Evolutionary conservation across 2,329 filamentous ascomycete genomes (phyloP).

Genomic region (Aspergillus sp.): DNA sequence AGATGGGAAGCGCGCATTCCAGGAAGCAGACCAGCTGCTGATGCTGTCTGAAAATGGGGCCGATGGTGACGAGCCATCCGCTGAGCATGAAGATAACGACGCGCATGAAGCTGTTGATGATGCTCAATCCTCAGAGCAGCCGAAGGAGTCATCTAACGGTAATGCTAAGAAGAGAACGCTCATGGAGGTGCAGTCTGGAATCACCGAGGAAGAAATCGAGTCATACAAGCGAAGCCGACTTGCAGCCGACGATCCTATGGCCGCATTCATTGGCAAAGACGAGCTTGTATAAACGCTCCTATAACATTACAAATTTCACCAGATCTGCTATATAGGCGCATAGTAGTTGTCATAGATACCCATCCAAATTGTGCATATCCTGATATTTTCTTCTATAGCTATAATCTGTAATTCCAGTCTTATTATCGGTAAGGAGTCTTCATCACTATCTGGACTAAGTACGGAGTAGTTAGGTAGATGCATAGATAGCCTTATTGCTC

Average conservation of each 20-base stretch:
- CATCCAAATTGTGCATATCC: slow-evolving; percentile 7
- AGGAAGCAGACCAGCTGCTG: slow-evolving; percentile 68
- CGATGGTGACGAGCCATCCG: slow-evolving; percentile 5
- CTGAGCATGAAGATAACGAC: slow-evolving; percentile 19
- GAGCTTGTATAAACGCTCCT: slow-evolving; percentile 54
- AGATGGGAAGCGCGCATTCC: slow-evolving; percentile 77
- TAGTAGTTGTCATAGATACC: slow-evolving; percentile 16
- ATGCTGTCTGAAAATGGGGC: slow-evolving; percentile 41
- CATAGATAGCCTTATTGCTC: not conserved
- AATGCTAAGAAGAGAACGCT: slow-evolving; percentile 70
- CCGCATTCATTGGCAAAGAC: slow-evolving; percentile 73
- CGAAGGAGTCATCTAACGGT: slow-evolving; percentile 35
- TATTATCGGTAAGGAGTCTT: not conserved
- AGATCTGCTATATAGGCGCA: slow-evolving; percentile 11
- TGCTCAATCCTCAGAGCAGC: slow-evolving; percentile 28
- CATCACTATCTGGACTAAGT: not conserved
- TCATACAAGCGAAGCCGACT: slow-evolving; percentile 76
- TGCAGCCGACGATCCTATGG: slow-evolving; percentile 83
- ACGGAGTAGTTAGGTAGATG: not conserved
- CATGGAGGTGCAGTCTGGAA: slow-evolving; percentile 74
- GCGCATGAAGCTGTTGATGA: slow-evolving; percentile 19
- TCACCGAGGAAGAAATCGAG: slow-evolving; percentile 83
- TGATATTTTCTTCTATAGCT: not conserved
- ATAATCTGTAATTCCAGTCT: not conserved
- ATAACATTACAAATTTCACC: not conserved